phyloP scores from a whole-genome alignment of 2,329 filamentous ascomycete genomes.

The Drechmeria coniospora region DNA sequence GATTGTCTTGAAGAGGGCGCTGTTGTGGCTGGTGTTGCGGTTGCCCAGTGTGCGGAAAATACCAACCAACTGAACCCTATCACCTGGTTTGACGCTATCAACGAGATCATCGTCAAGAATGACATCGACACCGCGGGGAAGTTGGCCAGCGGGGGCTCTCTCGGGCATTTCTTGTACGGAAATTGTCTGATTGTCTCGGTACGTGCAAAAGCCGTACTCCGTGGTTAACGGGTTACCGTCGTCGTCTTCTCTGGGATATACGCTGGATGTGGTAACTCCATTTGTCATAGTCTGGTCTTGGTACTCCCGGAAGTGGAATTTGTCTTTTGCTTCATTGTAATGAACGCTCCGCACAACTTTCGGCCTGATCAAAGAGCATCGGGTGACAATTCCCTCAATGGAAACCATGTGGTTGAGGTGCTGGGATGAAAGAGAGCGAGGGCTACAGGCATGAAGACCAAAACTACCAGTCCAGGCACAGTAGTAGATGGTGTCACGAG shows the following conservation, averaged over 20 bases:
- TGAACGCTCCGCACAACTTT: slow-evolving; percentile 98
- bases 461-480: slow-evolving; percentile 96
- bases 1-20: slow-evolving; percentile 86
- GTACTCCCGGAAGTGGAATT: slow-evolving; percentile 83
- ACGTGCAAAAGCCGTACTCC: slow-evolving; percentile 91
- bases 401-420: slow-evolving; percentile 96
- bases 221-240: slow-evolving; percentile 84
- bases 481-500: slow-evolving; percentile 76
- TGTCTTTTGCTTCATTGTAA: slow-evolving; percentile 75
- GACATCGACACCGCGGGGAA: slow-evolving; percentile 89
- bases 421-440: slow-evolving; percentile 73
- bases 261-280: slow-evolving; percentile 73
- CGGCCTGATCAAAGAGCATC: slow-evolving; percentile 85
- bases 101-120: slow-evolving; percentile 95
- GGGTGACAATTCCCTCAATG: slow-evolving; percentile 91
- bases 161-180: slow-evolving; percentile 99
- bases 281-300: slow-evolving; percentile 95
- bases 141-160: slow-evolving; percentile 82
- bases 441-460: slow-evolving; percentile 87
- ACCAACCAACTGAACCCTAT: slow-evolving; percentile 92
- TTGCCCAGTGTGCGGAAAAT: slow-evolving; percentile 91
- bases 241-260: slow-evolving; percentile 88
- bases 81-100: slow-evolving; percentile 86
- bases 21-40: slow-evolving; percentile 78
- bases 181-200: slow-evolving; percentile 92